Evolutionary conservation across 306 rosid genomes (phyloP).

Genomic region (Cotoneaster glaucophyllus): DNA sequence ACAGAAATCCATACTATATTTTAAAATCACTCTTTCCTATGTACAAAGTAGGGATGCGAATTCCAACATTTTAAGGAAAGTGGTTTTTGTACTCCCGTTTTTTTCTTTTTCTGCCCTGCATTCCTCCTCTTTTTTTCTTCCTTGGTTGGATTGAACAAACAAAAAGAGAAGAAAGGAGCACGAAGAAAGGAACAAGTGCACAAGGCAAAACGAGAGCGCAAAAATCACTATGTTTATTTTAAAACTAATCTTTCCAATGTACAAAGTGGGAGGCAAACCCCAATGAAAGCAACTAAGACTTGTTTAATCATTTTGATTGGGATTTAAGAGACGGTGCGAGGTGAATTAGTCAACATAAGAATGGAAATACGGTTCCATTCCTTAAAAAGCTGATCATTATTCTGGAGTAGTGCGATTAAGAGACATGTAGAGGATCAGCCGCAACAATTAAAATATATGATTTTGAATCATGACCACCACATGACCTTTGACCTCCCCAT

Average conservation of each 20-base stretch:
- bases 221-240: too few relatives aligned
- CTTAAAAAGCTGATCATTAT: background rate
- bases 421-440: background rate
- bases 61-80: too few relatives aligned
- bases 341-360: background rate
- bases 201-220: background rate
- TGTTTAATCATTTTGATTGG: background rate
- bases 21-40: too few relatives aligned
- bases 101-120: too few relatives aligned
- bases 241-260: background rate
- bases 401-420: background rate
- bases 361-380: background rate
- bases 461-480: background rate
- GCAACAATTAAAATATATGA: background rate
- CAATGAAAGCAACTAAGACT: background rate
- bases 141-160: too few relatives aligned
- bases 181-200: too few relatives aligned
- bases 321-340: background rate
- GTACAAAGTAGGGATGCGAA: too few relatives aligned
- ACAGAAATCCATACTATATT: too few relatives aligned
- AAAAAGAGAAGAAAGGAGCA: too few relatives aligned
- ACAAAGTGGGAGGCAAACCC: slow-evolving; percentile 3
- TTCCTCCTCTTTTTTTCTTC: too few relatives aligned
- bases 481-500: background rate
- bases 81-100: too few relatives aligned